Evolutionary conservation across 176 grass and related monocot genomes (phyloP), one percentile per base, ranked within the genome.

Genomic region (Areca catechu): DNA sequence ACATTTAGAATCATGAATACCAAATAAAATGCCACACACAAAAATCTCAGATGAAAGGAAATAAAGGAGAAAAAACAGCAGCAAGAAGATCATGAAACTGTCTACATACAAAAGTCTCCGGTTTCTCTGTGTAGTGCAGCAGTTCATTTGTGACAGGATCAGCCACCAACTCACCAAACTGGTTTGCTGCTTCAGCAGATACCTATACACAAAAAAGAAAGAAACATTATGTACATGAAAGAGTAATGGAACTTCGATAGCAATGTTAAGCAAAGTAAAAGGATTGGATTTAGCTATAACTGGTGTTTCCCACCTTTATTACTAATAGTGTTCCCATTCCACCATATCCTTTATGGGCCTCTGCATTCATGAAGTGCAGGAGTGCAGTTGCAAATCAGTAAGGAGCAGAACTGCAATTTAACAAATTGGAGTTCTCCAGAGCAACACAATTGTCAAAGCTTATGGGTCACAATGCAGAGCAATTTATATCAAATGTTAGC

Each of bases 111-210:
- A 98, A 98, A 67, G 94, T 98, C 64, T 98, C 94, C 34, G 88
- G 88, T 74, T 93, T 98, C 57, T 98, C 88, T 0, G 88, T 98
- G 60, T 98, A 98, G 21, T 98, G 93, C 24, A 98, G 70, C 51
- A 98, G 81, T 84, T 98, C 93, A 63, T 98, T 85, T 20, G 93
- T 98, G 56, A 74, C 84, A 80, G 78, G 84, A 73, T 98, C 93
- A 61, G 93, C 93, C 56, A 98, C 93, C 77, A 98, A 74, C 87
- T 98, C 93, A 24, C 93, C 93, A 71, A 98, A 98, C 55, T 98
- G 87, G 74, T 77, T 92, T 53, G 93, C 93, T 71, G 88, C 92
- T 62, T 98, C 93, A 50, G 84, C 93, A 59, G 93, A 98, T 53
- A 98, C 93, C 93, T 98, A 60, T 24, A 7, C 60, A 71, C n/a